Base-by-base conservation (phyloP, 1,284 basidiomycete species). In the Moesziomyces antarcticus region DNA sequence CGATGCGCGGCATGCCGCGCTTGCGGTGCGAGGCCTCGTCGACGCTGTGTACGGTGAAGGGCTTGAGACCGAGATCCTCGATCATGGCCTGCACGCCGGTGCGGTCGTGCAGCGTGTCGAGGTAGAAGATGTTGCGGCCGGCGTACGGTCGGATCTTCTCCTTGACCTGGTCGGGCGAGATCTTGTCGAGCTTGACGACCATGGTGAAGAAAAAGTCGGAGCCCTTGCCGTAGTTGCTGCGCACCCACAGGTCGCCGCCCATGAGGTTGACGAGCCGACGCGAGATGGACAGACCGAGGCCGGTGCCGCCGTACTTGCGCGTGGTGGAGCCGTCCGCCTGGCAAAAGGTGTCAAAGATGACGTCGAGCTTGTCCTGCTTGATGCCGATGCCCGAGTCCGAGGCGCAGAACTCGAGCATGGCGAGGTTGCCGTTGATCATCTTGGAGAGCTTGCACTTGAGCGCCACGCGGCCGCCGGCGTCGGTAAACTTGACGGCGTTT, bases 261-360 rank as follows among this genome's bases (percentile, higher is more conserved):
- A 99, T 99, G 75, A 99, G 90, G 72, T 91, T 93, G 50, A 98
- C 96, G 21, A 99, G 90, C 0, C 96, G 91, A 81, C 98, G 82
- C 42, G 85, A 86, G 64, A 86, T 85, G 25, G 78, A 75, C 63
- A 99, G 87, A n/a, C 96, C 97, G 1, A 98, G 88, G 83, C 97
- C 97, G 0, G 97, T 99, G 48, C 96, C 96, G 73, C 96, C 96
- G 79, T 98, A 98, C 88, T 98, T 97, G 40, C 85, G 66, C 43
- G 86, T 86, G 13, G 85, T 86, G 18, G 85, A 86, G 9, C 86
- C 97, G 86, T 99, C 97, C 0, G 97, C 97, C 84, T 99, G 97
- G 79, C 94, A 95, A 87, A 99, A 99, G 5, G 97, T 99, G 84
- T 99, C 96, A 85, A 99, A 99, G 84, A 99, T 99, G 84, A 99